Evolutionary conservation across 1,284 basidiomycete species (phyloP).

Genomic region (Boletus smithii): DNA sequence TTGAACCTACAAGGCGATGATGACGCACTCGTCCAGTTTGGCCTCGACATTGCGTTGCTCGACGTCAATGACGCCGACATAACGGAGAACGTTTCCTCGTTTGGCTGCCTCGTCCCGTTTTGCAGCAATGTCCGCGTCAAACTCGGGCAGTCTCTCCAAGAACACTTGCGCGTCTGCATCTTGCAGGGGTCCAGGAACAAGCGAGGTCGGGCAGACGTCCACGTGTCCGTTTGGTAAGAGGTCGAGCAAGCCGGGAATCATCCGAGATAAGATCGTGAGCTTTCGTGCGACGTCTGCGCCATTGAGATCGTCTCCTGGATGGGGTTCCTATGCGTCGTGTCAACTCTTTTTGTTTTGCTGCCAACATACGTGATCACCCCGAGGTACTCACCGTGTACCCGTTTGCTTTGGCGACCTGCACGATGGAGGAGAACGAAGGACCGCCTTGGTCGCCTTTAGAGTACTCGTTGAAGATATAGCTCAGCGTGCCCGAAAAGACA

Average conservation of each 20-base stretch:
- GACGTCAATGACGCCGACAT: constrained; percentile 93
- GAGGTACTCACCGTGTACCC: constrained; percentile 77
- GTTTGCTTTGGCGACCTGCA: constrained; percentile 84
- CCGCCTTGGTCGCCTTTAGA: constrained; percentile 61
- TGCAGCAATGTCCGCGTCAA: constrained; percentile 77
- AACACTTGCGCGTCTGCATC: constrained; percentile 81
- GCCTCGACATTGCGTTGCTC: constrained; percentile 54
- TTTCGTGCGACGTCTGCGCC: constrained; percentile 97
- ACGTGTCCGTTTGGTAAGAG: constrained; percentile 67
- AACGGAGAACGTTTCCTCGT: constrained; percentile 83
- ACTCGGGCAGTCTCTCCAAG: constrained; percentile 75
- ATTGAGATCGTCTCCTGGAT: constrained; percentile 94
- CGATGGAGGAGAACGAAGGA: constrained; percentile 83
- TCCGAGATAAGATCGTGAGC: constrained; percentile 89
- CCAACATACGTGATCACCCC: not conserved
- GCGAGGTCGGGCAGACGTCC: constrained; percentile 80
- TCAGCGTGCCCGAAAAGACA: constrained; percentile 93
- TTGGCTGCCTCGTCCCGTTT: constrained; percentile 75
- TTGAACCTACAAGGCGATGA: not conserved
- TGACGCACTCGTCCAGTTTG: constrained; percentile 75
- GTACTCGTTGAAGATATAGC: constrained; percentile 99
- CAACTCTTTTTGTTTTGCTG: not conserved
- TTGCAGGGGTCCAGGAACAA: constrained; percentile 78
- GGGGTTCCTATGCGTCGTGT: constrained; percentile 71
- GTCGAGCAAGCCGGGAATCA: constrained; percentile 56